Percentiles rank a stretch among this genome's conserved stretches.
These are phyloP conservation scores for Curvularia sp. DNA, from an alignment of 2,329 filamentous ascomycete species.

Conservation along the genomic window DNA sequence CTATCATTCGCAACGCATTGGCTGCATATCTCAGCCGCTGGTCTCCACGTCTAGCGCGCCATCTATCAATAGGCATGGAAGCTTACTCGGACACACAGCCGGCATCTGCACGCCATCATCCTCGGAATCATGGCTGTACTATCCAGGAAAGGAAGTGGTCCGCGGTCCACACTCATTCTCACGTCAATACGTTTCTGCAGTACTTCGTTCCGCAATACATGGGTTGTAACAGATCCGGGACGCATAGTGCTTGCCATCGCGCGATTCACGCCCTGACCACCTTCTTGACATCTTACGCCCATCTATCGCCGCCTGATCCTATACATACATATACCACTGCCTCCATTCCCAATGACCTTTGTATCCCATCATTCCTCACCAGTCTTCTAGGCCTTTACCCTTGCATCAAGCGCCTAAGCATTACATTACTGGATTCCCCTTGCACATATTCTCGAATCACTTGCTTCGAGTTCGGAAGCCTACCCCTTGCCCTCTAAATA, in stretches of 20 bases:
- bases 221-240: slow-evolving; percentile 49
- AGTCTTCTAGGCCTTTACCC: slow-evolving; percentile 35
- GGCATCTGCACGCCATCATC: slow-evolving; percentile 46
- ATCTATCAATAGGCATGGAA: slow-evolving; percentile 50
- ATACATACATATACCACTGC: slow-evolving; percentile 48
- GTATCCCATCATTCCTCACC: slow-evolving; percentile 32
- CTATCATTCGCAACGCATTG: slow-evolving; percentile 49
- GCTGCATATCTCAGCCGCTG: slow-evolving; percentile 43
- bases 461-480: slow-evolving; percentile 16
- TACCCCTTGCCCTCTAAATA: slow-evolving; percentile 3
- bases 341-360: slow-evolving; percentile 32
- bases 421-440: slow-evolving; percentile 16
- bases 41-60: slow-evolving; percentile 41
- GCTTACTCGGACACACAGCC: slow-evolving; percentile 46
- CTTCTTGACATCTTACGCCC: slow-evolving; percentile 34
- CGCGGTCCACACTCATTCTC: slow-evolving; percentile 48
- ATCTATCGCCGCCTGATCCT: slow-evolving; percentile 30
- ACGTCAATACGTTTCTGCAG: slow-evolving; percentile 52
- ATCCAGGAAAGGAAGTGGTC: slow-evolving; percentile 45
- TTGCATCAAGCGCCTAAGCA: slow-evolving; percentile 22
- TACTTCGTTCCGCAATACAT: slow-evolving; percentile 51
- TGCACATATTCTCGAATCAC: slow-evolving; percentile 23
- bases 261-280: slow-evolving; percentile 44
- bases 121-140: slow-evolving; percentile 45
- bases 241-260: slow-evolving; percentile 46